Evolutionary conservation across 306 rosid genomes (phyloP).

Genomic region (Prinsepia uniflora): DNA sequence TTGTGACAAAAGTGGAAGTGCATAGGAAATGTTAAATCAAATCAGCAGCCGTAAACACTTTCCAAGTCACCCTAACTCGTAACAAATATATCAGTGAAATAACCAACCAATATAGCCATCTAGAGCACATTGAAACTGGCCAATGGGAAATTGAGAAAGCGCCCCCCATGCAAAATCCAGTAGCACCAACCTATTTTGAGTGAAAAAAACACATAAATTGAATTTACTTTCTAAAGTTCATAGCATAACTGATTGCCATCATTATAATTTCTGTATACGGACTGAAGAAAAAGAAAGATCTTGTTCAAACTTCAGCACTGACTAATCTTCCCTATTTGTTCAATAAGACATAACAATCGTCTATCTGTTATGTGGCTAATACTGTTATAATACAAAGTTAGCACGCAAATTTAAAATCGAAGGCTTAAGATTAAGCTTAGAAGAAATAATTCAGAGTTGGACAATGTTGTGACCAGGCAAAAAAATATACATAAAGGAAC

Average conservation of each 20-base stretch:
- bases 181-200: conserved; percentile 69
- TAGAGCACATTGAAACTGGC: neutral
- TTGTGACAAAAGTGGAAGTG: neutral
- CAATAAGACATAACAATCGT: neutral
- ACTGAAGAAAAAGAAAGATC: neutral
- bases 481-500: too few relatives aligned
- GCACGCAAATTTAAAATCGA: neutral
- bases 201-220: conserved; percentile 5
- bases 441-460: neutral
- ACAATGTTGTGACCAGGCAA: neutral
- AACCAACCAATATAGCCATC: neutral
- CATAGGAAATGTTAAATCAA: neutral
- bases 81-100: neutral
- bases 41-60: neutral
- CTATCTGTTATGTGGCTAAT: neutral
- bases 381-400: neutral
- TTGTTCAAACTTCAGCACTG: neutral
- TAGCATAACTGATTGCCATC: neutral
- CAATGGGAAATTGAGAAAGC: conserved; percentile 60
- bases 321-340: neutral
- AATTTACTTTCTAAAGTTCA: neutral
- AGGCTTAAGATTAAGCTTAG: neutral
- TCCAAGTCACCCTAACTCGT: neutral
- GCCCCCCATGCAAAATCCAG: conserved; percentile 99
- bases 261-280: neutral